These are phyloP conservation scores for Paecilomyces sp. DNA, from an alignment of 2,329 filamentous ascomycete genomes.

Conservation along the genomic window DNA sequence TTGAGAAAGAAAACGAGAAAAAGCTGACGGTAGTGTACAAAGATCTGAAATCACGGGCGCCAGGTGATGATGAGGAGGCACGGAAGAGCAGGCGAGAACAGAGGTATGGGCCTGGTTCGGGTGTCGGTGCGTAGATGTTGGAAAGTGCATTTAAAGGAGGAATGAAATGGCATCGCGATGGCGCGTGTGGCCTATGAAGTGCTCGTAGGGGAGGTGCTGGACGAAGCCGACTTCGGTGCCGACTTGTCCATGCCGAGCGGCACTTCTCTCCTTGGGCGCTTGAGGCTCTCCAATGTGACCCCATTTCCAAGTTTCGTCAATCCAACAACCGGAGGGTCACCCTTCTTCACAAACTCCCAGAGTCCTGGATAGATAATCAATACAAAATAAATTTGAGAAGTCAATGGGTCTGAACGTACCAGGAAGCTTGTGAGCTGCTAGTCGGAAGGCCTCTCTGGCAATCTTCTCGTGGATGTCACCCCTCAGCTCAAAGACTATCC, in stretches of 20 bases:
- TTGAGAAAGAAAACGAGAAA: conserved; percentile 9
- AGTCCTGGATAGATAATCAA: conserved; percentile 23
- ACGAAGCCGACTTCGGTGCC: conserved; percentile 25
- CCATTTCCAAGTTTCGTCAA: conserved; percentile 81
- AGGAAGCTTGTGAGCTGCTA: conserved; percentile 92
- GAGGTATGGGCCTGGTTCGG: conserved; percentile 49
- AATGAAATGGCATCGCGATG: conserved; percentile 2
- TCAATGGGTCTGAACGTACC: conserved; percentile 49
- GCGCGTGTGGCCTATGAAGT: conserved; percentile 22
- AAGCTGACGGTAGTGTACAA: conserved; percentile 37
- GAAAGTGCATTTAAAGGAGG: neutral
- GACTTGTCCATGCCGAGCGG: conserved; percentile 32
- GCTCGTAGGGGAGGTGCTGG: conserved; percentile 22
- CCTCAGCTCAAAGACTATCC: conserved; percentile 86
- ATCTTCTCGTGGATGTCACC: conserved; percentile 92
- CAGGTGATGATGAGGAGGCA: conserved; percentile 30
- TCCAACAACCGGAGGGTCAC: conserved; percentile 82
- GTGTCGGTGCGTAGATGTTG: conserved; percentile 44
- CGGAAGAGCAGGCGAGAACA: conserved; percentile 42
- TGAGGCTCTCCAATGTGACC: conserved; percentile 74
- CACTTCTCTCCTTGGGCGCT: conserved; percentile 66
- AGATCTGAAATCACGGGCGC: conserved; percentile 26
- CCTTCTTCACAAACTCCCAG: conserved; percentile 92
- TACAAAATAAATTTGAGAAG: neutral
- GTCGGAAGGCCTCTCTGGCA: conserved; percentile 82